A percentile compares a stretch with the other conserved stretches of the same genome.
Evolutionary conservation across 2,329 filamentous ascomycete species (phyloP).

Genomic region (Exserohilum rostratum): DNA sequence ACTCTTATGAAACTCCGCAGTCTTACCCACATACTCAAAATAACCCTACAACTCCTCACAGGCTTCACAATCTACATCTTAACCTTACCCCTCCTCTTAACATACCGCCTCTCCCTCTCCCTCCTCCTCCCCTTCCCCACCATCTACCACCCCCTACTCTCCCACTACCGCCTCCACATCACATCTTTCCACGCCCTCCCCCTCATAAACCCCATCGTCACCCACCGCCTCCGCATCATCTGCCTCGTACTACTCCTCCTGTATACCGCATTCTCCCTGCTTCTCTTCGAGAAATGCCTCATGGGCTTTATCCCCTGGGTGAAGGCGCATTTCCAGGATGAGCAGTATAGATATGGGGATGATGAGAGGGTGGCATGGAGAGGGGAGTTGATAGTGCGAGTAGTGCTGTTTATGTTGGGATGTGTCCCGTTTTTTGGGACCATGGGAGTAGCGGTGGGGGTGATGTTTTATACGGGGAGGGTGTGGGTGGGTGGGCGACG

Average conservation of each 20-base stretch:
- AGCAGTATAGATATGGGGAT: neutral
- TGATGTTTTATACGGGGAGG: conserved; percentile 12
- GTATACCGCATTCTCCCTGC: neutral
- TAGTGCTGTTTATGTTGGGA: neutral
- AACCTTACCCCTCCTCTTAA: conserved; percentile 1
- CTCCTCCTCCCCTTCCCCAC: neutral
- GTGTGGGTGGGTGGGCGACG: neutral
- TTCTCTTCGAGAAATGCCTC: conserved; percentile 6
- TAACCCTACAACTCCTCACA: neutral
- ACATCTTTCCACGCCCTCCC: neutral
- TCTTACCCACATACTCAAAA: neutral
- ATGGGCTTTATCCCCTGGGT: conserved; percentile 8
- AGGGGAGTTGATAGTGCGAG: conserved; percentile 6
- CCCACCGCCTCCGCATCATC: neutral
- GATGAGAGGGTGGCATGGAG: neutral
- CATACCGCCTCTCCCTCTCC: conserved; percentile 5
- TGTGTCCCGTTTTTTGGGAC: conserved; percentile 9
- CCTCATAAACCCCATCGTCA: neutral
- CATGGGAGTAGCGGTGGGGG: neutral
- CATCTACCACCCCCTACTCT: neutral
- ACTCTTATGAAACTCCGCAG: neutral
- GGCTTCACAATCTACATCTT: neutral
- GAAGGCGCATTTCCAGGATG: neutral
- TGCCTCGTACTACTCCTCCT: neutral
- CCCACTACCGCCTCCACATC: neutral